Percentiles rank a stretch among this genome's conserved stretches.
Conservation (phyloP, 208 protist species). For the Naegleria fowleri region DNA sequence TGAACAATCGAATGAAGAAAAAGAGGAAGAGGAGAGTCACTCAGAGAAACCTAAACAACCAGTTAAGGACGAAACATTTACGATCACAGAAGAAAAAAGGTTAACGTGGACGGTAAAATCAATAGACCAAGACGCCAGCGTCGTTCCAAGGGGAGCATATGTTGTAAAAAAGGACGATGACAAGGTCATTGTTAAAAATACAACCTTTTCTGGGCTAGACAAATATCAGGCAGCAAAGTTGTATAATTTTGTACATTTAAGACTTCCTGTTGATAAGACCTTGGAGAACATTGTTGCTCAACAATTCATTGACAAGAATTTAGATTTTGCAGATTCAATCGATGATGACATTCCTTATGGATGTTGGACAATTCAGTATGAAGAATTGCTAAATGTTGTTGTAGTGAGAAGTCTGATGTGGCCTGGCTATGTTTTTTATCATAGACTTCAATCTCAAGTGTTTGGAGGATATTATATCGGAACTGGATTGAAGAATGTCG, state of each 20-base stretch:
- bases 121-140: neutral
- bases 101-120: neutral
- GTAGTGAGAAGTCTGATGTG: conserved; percentile 18
- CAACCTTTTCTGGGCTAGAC: conserved; percentile 1
- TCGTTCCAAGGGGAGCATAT: conserved; percentile 26
- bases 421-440: conserved; percentile 30
- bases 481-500: conserved; percentile 17
- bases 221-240: conserved; percentile 11
- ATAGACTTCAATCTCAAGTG: neutral
- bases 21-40: neutral
- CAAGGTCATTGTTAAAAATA: conserved; percentile 24
- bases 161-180: neutral
- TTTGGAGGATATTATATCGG: conserved; percentile 23
- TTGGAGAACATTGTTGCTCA: conserved; percentile 1
- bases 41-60: neutral
- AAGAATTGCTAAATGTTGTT: neutral
- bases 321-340: conserved; percentile 21
- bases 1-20: neutral
- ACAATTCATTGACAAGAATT: neutral
- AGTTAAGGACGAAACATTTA: neutral
- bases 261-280: neutral
- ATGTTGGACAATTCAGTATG: conserved; percentile 17
- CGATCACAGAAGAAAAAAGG: neutral
- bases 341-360: conserved; percentile 8
- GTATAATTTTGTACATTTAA: conserved; percentile 5